Evolutionary conservation across 2,329 filamentous ascomycete species (phyloP).

Genomic region (Aspergillus tubingensis): DNA sequence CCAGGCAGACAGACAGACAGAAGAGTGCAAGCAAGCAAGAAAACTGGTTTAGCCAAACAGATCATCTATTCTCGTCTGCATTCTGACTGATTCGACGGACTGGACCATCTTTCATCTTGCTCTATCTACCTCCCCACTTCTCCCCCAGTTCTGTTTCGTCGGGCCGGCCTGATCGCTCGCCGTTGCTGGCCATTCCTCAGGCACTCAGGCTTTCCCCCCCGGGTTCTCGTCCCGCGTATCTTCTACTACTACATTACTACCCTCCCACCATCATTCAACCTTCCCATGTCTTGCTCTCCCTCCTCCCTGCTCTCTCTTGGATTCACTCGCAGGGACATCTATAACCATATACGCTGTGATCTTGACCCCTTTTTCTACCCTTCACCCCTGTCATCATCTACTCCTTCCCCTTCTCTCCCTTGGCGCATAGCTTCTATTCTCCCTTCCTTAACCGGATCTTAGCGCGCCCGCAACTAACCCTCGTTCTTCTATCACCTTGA

Average conservation of each 20-base stretch:
- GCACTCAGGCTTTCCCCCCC: conserved; percentile 13
- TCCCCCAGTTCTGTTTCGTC: background rate
- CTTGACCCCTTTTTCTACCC: conserved; percentile 12
- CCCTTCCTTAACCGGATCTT: conserved; percentile 10
- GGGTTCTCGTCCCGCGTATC: conserved; percentile 14
- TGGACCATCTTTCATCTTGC: background rate
- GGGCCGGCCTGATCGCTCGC: conserved; percentile 6
- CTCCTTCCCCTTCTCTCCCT: background rate
- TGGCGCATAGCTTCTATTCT: background rate
- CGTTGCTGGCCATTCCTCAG: conserved; percentile 14
- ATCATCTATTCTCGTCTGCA: no score
- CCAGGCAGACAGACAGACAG: background rate
- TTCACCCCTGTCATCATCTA: background rate
- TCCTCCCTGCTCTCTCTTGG: conserved; percentile 6
- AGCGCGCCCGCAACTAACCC: conserved; percentile 24
- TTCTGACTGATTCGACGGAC: background rate
- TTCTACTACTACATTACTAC: background rate
- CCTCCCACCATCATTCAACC: background rate
- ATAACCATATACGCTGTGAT: background rate
- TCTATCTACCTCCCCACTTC: no score
- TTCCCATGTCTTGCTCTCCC: conserved; percentile 8
- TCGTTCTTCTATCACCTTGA: conserved; percentile 11
- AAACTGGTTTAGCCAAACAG: no score
- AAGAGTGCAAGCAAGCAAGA: no score
- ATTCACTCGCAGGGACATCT: background rate